Conservation (phyloP, 2,329 filamentous ascomycete species). For the Cordyceps cateniannulata region DNA sequence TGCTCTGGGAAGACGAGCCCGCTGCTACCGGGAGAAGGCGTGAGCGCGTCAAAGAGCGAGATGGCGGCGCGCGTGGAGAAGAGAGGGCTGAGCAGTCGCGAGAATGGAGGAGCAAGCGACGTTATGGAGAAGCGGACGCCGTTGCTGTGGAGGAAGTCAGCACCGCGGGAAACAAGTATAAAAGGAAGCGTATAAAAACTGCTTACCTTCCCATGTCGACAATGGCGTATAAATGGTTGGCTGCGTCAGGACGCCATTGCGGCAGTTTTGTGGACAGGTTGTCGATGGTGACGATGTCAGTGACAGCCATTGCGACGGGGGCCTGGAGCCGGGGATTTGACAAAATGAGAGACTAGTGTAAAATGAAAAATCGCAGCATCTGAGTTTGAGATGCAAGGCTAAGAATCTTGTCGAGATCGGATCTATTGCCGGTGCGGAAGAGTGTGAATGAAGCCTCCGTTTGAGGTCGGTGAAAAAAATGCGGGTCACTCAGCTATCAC, state of each 20-base stretch:
- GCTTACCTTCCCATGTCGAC: slow-evolving; percentile 54
- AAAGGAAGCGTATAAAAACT: slow-evolving; percentile 9
- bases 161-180: background rate
- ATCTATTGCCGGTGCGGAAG: background rate
- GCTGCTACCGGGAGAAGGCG: slow-evolving; percentile 34
- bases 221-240: slow-evolving; percentile 48
- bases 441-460: background rate
- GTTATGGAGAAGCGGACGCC: slow-evolving; percentile 91
- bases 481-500: background rate
- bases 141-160: slow-evolving; percentile 51
- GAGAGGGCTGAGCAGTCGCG: slow-evolving; percentile 68
- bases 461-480: slow-evolving; percentile 1
- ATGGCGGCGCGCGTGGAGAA: slow-evolving; percentile 75
- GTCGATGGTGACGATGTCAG: slow-evolving; percentile 44
- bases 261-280: slow-evolving; percentile 44
- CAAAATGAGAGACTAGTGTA: background rate
- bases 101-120: slow-evolving; percentile 62
- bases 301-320: slow-evolving; percentile 22
- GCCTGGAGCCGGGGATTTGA: background rate
- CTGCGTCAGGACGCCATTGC: slow-evolving; percentile 38
- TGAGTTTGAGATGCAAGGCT: background rate
- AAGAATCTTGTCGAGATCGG: background rate
- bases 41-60: slow-evolving; percentile 79
- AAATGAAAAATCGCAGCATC: background rate
- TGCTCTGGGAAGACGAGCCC: slow-evolving; percentile 39